These are phyloP conservation scores for Heliosperma pusillum DNA, from an alignment of 148 eudicot species.

Conservation along the genomic window DNA sequence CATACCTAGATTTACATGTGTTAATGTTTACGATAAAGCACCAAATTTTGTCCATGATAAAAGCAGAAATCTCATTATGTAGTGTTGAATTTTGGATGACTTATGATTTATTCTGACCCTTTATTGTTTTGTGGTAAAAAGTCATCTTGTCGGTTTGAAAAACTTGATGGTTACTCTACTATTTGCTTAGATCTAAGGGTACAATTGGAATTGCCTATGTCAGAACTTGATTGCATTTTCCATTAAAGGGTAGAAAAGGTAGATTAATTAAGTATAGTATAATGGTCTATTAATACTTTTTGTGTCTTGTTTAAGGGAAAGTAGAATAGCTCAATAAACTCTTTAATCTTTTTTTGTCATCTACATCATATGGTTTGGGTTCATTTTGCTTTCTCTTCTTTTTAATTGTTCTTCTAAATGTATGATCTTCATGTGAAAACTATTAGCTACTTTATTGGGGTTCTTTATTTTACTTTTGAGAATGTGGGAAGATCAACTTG, in stretches of 20 bases:
- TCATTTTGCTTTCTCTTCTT: conserved; percentile 44
- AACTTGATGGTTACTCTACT: conserved; percentile 24
- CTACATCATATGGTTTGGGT: conserved; percentile 29
- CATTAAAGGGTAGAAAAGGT: conserved; percentile 11
- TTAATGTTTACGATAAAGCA: neutral
- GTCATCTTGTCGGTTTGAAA: conserved; percentile 28
- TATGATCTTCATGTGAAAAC: conserved; percentile 3
- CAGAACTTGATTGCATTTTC: conserved; percentile 24
- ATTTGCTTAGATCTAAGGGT: conserved; percentile 30
- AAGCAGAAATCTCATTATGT: neutral
- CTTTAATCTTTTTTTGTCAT: conserved; percentile 36
- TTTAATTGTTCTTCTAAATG: conserved; percentile 24
- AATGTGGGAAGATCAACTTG: neutral
- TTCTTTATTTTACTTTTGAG: conserved; percentile 13
- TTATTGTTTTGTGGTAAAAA: conserved; percentile 16
- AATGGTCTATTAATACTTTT: neutral
- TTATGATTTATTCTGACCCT: conserved; percentile 3
- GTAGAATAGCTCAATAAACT: conserved; percentile 26
- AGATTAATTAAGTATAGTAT: conserved; percentile 25
- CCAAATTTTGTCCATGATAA: neutral
- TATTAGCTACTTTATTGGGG: conserved; percentile 24
- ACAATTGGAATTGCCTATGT: conserved; percentile 11
- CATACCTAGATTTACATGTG: too few relatives aligned
- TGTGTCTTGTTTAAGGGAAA: conserved; percentile 22
- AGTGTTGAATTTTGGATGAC: conserved; percentile 8